Conservation (phyloP, 78 protist species). For the Dictyostelium firmibasis region DNA sequence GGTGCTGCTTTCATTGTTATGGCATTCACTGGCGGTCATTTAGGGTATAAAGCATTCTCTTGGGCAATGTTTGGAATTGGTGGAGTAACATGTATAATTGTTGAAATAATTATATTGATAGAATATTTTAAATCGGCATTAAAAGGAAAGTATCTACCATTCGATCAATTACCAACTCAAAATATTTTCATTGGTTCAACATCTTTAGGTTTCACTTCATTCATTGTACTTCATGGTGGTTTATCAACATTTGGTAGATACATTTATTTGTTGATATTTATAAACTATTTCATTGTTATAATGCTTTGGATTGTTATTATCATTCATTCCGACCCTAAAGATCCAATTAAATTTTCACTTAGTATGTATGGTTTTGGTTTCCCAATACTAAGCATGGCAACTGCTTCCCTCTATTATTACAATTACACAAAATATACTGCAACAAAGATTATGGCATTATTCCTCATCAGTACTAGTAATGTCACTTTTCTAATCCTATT, state of each 20-base stretch:
- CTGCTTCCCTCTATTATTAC: conserved; percentile 13
- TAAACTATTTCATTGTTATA: background rate
- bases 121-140: background rate
- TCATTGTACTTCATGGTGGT: background rate
- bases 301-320: background rate
- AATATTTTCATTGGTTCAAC: conserved; percentile 33
- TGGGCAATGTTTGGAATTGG: conserved; percentile 19
- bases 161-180: conserved; percentile 32
- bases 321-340: background rate
- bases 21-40: background rate
- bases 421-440: background rate
- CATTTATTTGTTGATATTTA: background rate
- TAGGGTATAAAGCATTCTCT: background rate
- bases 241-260: background rate
- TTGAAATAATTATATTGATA: background rate
- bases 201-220: background rate
- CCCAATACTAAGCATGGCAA: background rate
- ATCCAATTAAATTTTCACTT: background rate
- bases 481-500: background rate
- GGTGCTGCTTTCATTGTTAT: conserved; percentile 20
- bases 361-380: conserved; percentile 28
- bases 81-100: background rate
- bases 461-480: background rate
- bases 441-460: background rate
- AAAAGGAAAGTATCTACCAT: background rate